Evolutionary conservation across 768 basidiomycete species (phyloP).

Genomic region (Chalciporus pseudorubinellus): DNA sequence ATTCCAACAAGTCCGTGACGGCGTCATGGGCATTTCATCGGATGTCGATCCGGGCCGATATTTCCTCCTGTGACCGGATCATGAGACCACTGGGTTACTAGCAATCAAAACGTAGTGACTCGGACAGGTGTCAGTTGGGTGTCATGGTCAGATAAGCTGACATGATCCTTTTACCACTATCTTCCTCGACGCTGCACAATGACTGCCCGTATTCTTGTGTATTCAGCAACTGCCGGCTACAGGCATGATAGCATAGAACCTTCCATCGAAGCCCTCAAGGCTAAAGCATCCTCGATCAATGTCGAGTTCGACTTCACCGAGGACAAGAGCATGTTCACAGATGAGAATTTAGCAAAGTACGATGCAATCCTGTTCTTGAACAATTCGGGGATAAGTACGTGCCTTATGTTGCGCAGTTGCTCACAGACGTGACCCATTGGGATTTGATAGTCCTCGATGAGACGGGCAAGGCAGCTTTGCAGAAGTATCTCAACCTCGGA

Average conservation of each 20-base stretch:
- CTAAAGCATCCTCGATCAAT: slow-evolving; percentile 43
- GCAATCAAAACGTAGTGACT: too few relatives aligned
- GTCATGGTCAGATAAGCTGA: too few relatives aligned
- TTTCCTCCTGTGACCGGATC: too few relatives aligned
- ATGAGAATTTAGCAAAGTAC: slow-evolving; percentile 50
- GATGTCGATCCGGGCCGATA: too few relatives aligned
- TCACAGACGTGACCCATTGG: neutral
- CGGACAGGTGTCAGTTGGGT: too few relatives aligned
- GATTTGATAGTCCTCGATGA: slow-evolving; percentile 49
- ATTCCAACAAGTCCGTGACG: too few relatives aligned
- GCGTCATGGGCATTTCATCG: too few relatives aligned
- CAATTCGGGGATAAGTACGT: slow-evolving; percentile 65
- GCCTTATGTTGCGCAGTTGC: neutral
- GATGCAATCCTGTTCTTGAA: slow-evolving; percentile 69
- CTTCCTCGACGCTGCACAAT: slow-evolving; percentile 8
- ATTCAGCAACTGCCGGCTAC: slow-evolving; percentile 59
- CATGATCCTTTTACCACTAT: neutral
- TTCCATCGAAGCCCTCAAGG: slow-evolving; percentile 55
- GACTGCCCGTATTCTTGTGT: slow-evolving; percentile 50
- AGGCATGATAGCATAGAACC: slow-evolving; percentile 77
- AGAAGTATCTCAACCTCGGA: slow-evolving; percentile 61
- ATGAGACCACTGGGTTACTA: too few relatives aligned
- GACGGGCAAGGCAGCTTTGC: slow-evolving; percentile 57
- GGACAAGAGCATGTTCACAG: slow-evolving; percentile 54
- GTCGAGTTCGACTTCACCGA: slow-evolving; percentile 65